Evolutionary conservation across 139 green algal genomes (phyloP).

Genomic region (Closterium sp.): DNA sequence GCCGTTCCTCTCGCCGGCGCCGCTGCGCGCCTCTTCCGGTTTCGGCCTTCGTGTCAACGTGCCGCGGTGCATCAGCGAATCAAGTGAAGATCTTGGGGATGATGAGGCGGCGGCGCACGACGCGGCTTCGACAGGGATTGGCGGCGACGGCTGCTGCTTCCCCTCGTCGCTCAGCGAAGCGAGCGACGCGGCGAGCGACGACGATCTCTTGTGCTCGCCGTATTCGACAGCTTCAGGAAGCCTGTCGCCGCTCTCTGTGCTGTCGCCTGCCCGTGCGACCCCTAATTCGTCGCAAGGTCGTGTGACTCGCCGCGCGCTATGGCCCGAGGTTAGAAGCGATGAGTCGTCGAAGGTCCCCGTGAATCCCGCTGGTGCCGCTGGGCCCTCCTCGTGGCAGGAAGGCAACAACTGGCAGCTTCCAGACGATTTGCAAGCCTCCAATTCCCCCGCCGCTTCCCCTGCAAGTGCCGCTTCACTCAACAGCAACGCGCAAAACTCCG

Average conservation of each 20-base stretch:
- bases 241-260: background rate
- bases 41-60: background rate
- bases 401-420: background rate
- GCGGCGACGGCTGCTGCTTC: background rate
- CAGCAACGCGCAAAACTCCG: background rate
- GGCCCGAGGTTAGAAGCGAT: background rate
- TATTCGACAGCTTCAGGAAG: background rate
- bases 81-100: background rate
- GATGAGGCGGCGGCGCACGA: background rate
- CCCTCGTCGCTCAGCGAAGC: background rate
- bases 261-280: background rate
- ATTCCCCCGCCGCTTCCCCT: background rate
- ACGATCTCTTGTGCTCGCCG: background rate
- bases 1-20: background rate
- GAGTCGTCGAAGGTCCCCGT: background rate
- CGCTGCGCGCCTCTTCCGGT: background rate
- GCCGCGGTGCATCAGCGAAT: background rate
- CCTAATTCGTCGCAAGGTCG: background rate
- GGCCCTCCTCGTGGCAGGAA: background rate
- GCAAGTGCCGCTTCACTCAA: background rate
- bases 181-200: background rate
- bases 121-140: background rate
- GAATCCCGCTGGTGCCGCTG: background rate
- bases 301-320: background rate
- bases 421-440: background rate